Conservation (phyloP, 805 yeast genomes). For the Teunomyces cretensis region DNA sequence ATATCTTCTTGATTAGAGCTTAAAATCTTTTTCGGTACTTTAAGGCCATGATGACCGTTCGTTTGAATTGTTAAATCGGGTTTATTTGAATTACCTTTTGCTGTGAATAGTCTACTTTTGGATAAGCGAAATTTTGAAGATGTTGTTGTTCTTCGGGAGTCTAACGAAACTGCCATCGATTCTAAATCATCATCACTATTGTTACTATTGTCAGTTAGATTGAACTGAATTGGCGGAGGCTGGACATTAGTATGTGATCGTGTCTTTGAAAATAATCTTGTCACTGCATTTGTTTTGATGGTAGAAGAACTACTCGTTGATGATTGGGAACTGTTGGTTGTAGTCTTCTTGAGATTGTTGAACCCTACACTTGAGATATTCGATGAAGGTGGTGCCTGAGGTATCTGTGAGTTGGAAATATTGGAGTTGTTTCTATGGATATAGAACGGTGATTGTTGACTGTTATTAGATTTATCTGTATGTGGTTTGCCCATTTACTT, state of each 20-base stretch:
- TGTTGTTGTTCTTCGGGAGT: constrained; percentile 1
- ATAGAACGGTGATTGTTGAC: constrained; percentile 7
- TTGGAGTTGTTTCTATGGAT: constrained; percentile 12
- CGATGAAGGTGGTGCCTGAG: constrained; percentile 5
- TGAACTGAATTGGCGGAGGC: constrained; percentile 8
- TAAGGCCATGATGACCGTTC: constrained; percentile 22
- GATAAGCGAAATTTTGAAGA: constrained; percentile 11
- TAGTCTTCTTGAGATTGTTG: constrained; percentile 30
- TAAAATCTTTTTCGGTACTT: constrained; percentile 24
- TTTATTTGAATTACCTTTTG: constrained; percentile 11
- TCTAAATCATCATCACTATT: constrained; percentile 10
- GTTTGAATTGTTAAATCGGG: constrained; percentile 37
- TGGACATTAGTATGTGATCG: constrained; percentile 19
- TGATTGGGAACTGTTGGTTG: constrained; percentile 26
- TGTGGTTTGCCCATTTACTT: not conserved
- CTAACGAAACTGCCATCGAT: not conserved
- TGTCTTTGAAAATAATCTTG: constrained; percentile 31
- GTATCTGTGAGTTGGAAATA: constrained; percentile 5
- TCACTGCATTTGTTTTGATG: constrained; percentile 26
- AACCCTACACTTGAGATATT: constrained; percentile 21
- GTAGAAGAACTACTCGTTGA: constrained; percentile 22
- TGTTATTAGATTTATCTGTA: not conserved
- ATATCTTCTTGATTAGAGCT: constrained; percentile 19
- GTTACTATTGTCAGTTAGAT: constrained; percentile 7
- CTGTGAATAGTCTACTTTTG: constrained; percentile 9